Percentiles rank a stretch among this genome's conserved stretches.
These are phyloP conservation scores for Talaromyces sp. DNA, from an alignment of 2,329 filamentous ascomycete species.

Conservation along the genomic window DNA sequence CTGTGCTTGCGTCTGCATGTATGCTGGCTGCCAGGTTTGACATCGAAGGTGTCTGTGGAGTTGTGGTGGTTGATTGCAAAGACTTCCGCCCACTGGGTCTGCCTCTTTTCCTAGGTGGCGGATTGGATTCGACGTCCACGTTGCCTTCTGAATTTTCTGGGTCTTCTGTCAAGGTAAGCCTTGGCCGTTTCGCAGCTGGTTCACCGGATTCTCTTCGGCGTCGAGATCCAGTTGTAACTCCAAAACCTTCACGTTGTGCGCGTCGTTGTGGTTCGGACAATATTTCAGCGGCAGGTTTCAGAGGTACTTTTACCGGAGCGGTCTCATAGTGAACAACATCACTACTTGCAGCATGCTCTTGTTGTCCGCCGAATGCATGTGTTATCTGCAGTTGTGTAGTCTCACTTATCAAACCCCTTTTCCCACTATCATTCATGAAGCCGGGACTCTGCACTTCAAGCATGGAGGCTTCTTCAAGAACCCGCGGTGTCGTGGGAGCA, in stretches of 20 bases:
- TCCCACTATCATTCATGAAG: slow-evolving; percentile 33
- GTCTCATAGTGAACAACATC: slow-evolving; percentile 24
- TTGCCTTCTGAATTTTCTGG: slow-evolving; percentile 7
- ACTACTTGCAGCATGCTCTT: slow-evolving; percentile 25
- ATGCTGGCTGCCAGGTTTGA: not conserved
- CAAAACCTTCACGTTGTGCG: not conserved
- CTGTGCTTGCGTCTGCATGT: not conserved
- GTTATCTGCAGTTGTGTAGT: slow-evolving; percentile 28
- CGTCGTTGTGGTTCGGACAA: slow-evolving; percentile 3
- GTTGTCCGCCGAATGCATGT: slow-evolving; percentile 31
- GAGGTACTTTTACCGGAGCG: slow-evolving; percentile 26
- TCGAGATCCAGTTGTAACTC: not conserved
- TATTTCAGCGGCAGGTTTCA: slow-evolving; percentile 22
- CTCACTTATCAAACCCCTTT: slow-evolving; percentile 32
- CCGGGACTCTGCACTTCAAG: slow-evolving; percentile 35
- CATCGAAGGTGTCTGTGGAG: not conserved
- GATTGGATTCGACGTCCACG: not conserved
- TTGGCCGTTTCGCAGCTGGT: slow-evolving; percentile 31
- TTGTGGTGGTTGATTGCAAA: not conserved
- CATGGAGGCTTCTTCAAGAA: slow-evolving; percentile 19
- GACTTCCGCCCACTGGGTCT: slow-evolving; percentile 23
- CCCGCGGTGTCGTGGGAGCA: slow-evolving; percentile 10
- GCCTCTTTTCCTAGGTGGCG: slow-evolving; percentile 22
- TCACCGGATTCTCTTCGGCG: slow-evolving; percentile 19
- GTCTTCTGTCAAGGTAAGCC: slow-evolving; percentile 24